Conservation (phyloP, 2,329 filamentous ascomycete species). For the Hypomyces perniciosus region DNA sequence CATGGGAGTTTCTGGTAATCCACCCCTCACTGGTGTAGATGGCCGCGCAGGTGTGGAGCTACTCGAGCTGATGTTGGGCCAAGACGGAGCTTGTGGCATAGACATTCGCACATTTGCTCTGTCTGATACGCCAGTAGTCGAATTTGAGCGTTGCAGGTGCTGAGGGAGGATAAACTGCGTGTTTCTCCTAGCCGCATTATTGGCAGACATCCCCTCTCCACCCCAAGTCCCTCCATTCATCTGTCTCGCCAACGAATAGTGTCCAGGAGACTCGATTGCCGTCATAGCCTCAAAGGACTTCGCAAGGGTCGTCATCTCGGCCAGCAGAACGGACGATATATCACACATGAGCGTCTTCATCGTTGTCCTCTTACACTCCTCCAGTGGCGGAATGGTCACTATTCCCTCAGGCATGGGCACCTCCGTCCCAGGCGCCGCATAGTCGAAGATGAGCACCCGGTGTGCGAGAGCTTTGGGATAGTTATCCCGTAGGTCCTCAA, state of each 20-base stretch:
- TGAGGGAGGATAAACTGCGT: slow-evolving; percentile 46
- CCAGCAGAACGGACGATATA: slow-evolving; percentile 65
- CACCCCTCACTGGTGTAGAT: slow-evolving; percentile 45
- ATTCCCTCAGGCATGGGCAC: slow-evolving; percentile 61
- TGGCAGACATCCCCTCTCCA: slow-evolving; percentile 32
- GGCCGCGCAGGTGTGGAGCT: slow-evolving; percentile 44
- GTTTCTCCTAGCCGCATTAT: slow-evolving; percentile 42
- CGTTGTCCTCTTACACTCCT: slow-evolving; percentile 68
- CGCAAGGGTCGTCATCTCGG: slow-evolving; percentile 69
- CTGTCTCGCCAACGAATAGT: slow-evolving; percentile 35
- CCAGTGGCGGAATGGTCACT: slow-evolving; percentile 60
- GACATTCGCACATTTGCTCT: slow-evolving; percentile 68
- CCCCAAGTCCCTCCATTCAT: slow-evolving; percentile 38
- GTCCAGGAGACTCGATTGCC: slow-evolving; percentile 69
- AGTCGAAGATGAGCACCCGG: slow-evolving; percentile 75
- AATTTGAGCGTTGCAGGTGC: slow-evolving; percentile 44
- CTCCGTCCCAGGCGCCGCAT: slow-evolving; percentile 41
- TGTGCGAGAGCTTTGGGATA: slow-evolving; percentile 74
- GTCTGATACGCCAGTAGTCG: slow-evolving; percentile 49
- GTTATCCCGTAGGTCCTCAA: slow-evolving; percentile 64
- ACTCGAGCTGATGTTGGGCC: slow-evolving; percentile 35
- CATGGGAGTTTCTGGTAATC: slow-evolving; percentile 42
- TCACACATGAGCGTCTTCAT: slow-evolving; percentile 77
- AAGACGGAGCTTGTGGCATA: slow-evolving; percentile 62
- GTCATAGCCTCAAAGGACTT: slow-evolving; percentile 67